Evolutionary conservation across 345 rosid species (phyloP).

Genomic region (Salix udensis): DNA sequence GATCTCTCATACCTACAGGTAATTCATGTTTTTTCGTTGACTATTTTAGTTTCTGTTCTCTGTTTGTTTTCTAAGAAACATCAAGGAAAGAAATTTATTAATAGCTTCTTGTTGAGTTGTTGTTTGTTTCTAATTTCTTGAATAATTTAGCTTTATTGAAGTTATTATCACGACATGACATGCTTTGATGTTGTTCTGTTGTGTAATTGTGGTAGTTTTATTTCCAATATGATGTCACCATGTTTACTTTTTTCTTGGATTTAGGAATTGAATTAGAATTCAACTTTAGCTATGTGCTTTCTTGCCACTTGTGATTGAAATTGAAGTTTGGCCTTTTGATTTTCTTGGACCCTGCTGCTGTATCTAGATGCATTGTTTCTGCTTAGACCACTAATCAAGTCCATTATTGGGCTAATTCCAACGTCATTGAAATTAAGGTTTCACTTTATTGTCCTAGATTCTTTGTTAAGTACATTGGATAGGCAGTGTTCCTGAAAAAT

Average conservation of each 20-base stretch:
- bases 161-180: background rate
- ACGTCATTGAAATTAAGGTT: background rate
- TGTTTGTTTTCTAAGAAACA: background rate
- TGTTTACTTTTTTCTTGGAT: background rate
- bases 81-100: background rate
- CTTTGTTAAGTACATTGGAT: too few relatives aligned
- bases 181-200: background rate
- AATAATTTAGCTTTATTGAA: background rate
- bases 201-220: background rate
- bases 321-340: background rate
- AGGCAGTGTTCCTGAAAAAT: background rate
- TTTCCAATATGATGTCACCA: background rate
- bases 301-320: background rate
- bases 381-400: background rate
- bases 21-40: background rate
- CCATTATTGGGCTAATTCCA: background rate
- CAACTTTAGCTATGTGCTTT: background rate
- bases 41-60: background rate
- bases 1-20: slow-evolving; percentile 72
- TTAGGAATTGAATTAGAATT: too few relatives aligned
- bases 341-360: background rate
- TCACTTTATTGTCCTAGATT: background rate
- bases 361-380: background rate
- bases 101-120: background rate
- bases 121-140: background rate